Base-by-base conservation (phyloP, 768 basidiomycete species). In the Royoungia palumana region DNA sequence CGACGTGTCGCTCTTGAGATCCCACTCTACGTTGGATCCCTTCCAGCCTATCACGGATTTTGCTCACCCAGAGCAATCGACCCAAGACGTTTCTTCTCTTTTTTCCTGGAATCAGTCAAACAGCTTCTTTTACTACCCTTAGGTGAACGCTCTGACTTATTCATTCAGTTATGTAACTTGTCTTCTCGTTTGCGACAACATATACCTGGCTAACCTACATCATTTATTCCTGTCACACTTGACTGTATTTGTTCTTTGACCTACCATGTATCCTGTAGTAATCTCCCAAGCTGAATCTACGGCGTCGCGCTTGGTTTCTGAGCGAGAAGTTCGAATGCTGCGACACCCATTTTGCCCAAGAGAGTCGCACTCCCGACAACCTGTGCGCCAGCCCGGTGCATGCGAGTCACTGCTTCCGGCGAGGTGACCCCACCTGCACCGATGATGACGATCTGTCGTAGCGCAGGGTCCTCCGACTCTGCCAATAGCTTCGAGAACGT, bases 381-480 rank as follows among this genome's bases (percentile, higher is more conserved):
- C 41, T 71, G 67, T 9, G 91, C 91, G 4, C 91, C 90, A 10
- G 81, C 88, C 39, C 72, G 71, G n/a, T 71, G 69, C 89, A 93
- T 93, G 46, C 91, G 74, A 44, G 68, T 63, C 12, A 75, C 80
- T 2, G 80, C 83, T 19, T 70, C 83, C 6, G 72, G 68, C 19
- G 78, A 77, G 2, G 78, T 83, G 16, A 91, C 88, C 6, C 91
- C 91, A 2, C 92, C 91, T n/a, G 86, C 84, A 2, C 90, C 92
- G 39, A 94, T 78, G 46, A 93, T 71, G 42, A 71, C 70, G 46
- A 91, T 77, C 3, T 69, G 58, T 24, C 63, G 64, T 34, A 89
- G 57, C 0, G 72, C 72, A 4, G 64, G 54, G 50, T 74, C 73
- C 42, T 56, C 46, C 22, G 72, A 71, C 30, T 69, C 63, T 16